Base-by-base conservation (phyloP, 352 stramenopile genomes). In the Peronosclerospora sorghi region DNA sequence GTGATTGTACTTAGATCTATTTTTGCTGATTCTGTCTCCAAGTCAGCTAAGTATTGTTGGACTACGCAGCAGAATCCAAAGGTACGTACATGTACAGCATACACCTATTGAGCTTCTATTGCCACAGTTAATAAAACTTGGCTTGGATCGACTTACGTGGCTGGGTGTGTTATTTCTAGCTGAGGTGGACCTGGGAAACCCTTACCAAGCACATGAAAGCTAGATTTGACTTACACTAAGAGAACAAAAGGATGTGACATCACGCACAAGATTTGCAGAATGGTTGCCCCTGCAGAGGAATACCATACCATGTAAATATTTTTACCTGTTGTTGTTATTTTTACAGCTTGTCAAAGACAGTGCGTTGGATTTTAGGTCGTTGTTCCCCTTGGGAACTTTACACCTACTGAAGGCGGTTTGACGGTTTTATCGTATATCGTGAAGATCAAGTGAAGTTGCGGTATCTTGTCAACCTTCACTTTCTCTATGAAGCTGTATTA, bases 1-100 rank as follows among this genome's bases (percentile, higher is more conserved):
- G n/a, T n/a, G n/a, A n/a, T n/a, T 35, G 45, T 12, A 19, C 17
- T 5, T 36, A 86, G 73, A 71, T 94, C 12, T 94, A 94, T 47
- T 92, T n/a, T 91, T 66, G 77, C 82, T 6, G 80, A 94, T 40
- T 77, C 70, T 0, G 65, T 82, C 10, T 79, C 73, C 44, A 94
- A 94, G 49, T 85, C 69, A 1, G 70, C 76, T 2, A 82, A 80
- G 38, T 94, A 94, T 56, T 94, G 82, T 61, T 87, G 73, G 60
- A 61, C 73, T 5, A 76, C 68, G 0, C 50, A 67, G 2, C 60
- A 82, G 29, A 76, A 76, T 38, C 67, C 74, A 3, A 72, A 70
- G 43, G 68, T 68, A 36, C 13, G 15, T 20, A n/a, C n/a, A n/a
- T n/a, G n/a, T n/a, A n/a, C n/a, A n/a, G n/a, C n/a, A 14, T 3